Evolutionary conservation across 768 basidiomycete genomes (phyloP).

Genomic region (Serendipita indica): DNA sequence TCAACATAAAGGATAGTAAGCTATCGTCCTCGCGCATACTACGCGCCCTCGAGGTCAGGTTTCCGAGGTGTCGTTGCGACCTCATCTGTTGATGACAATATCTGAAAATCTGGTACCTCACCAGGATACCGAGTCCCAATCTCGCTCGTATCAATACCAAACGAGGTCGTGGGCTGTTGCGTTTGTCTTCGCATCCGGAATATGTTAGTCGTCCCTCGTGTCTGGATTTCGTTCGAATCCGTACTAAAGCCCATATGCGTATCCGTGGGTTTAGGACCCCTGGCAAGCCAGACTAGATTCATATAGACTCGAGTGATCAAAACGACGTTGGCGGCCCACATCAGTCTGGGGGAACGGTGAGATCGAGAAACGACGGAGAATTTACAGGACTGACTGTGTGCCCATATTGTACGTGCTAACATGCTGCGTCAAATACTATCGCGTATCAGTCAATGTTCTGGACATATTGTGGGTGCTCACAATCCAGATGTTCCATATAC

Average conservation of each 20-base stretch:
- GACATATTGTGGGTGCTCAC: neutral
- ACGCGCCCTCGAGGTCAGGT: no score
- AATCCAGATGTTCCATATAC: constrained; percentile 6
- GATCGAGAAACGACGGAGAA: neutral
- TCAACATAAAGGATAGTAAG: no score
- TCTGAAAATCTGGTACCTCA: no score
- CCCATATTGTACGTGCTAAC: neutral
- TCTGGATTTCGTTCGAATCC: no score
- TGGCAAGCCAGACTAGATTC: constrained; percentile 2
- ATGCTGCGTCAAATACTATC: neutral
- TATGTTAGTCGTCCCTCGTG: no score
- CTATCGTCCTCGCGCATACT: no score
- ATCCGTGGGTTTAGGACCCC: neutral
- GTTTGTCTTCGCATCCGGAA: no score
- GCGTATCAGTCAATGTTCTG: neutral
- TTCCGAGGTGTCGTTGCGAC: no score
- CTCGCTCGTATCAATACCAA: no score
- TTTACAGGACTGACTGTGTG: neutral
- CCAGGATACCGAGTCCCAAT: no score
- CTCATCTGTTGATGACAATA: no score
- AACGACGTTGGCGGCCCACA: constrained; percentile 2
- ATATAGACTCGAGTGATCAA: neutral
- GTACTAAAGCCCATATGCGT: neutral
- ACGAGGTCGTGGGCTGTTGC: no score
- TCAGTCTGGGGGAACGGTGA: neutral